Percentiles rank a stretch among this genome's conserved stretches.
Conservation (phyloP, 805 yeast species). For the Helenozyma rhizophorensis region DNA sequence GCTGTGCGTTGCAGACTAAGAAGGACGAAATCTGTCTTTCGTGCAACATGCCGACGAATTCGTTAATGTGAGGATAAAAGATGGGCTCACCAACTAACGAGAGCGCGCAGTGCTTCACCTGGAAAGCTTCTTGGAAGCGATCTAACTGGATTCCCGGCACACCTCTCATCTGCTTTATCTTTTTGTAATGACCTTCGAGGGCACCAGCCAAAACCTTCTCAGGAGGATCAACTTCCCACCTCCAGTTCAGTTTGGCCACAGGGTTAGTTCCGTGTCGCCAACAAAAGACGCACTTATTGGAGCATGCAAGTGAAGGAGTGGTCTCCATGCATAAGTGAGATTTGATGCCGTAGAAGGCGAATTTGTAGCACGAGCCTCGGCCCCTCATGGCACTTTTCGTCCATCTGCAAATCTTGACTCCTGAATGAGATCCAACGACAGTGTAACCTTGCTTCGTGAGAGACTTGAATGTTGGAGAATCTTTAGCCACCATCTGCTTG, state of each 20-base stretch:
- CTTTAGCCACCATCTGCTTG: conserved; percentile 85
- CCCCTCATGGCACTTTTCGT: conserved; percentile 92
- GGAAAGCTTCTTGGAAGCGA: conserved; percentile 85
- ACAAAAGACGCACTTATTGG: conserved; percentile 93
- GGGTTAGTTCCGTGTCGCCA: conserved; percentile 98
- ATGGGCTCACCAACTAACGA: conserved; percentile 95
- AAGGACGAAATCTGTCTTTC: conserved; percentile 77
- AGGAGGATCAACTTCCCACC: conserved; percentile 94
- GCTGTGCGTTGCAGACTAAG: conserved; percentile 93
- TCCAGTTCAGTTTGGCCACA: conserved; percentile 86
- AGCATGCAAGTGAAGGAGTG: conserved; percentile 89
- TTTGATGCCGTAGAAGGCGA: conserved; percentile 84
- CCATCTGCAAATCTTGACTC: conserved; percentile 95
- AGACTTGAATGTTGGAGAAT: conserved; percentile 84
- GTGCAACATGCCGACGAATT: conserved; percentile 77
- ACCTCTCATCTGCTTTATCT: conserved; percentile 91
- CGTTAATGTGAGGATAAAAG: conserved; percentile 86
- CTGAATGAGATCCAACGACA: conserved; percentile 90
- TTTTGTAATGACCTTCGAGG: conserved; percentile 80
- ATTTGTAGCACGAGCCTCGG: conserved; percentile 90
- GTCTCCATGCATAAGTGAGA: conserved; percentile 95
- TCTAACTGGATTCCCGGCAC: conserved; percentile 92
- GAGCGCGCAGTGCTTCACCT: conserved; percentile 85
- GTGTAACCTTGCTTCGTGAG: conserved; percentile 92
- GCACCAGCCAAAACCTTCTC: conserved; percentile 83